Evolutionary conservation across 345 rosid genomes (phyloP).

Genomic region (Psidium friedrichsthalianum): DNA sequence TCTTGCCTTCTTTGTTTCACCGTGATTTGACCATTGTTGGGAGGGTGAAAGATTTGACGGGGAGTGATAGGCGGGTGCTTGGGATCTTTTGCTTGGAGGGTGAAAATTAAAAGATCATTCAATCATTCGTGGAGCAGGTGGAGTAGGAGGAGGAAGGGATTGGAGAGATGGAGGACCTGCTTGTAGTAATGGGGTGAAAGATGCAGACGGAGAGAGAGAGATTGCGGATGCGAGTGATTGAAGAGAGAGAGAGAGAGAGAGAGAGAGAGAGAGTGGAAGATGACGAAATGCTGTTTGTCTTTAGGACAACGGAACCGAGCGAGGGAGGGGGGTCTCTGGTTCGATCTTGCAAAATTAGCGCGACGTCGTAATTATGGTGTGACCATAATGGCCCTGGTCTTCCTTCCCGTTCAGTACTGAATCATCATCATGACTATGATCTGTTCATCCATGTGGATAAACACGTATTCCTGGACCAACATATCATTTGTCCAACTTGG

Average conservation of each 20-base stretch:
- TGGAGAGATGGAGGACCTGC: neutral
- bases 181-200: neutral
- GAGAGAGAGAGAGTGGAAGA: neutral
- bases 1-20: conserved; percentile 7
- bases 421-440: neutral
- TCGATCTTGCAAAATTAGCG: neutral
- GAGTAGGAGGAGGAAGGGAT: neutral
- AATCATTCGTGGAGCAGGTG: neutral
- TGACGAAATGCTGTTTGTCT: conserved; percentile 21
- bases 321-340: neutral
- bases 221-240: neutral
- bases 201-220: neutral
- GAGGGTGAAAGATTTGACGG: neutral
- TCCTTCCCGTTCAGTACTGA: neutral
- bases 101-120: neutral
- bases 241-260: neutral
- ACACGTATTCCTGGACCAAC: neutral
- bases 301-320: conserved; percentile 4
- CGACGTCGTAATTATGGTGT: neutral
- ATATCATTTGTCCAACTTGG: neutral
- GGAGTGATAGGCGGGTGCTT: neutral
- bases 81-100: neutral
- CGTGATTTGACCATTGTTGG: conserved; percentile 7
- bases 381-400: conserved; percentile 6
- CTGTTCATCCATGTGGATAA: neutral